phyloP scores from a whole-genome alignment of 768 basidiomycete species.

The Daedaleopsis sinensis region DNA sequence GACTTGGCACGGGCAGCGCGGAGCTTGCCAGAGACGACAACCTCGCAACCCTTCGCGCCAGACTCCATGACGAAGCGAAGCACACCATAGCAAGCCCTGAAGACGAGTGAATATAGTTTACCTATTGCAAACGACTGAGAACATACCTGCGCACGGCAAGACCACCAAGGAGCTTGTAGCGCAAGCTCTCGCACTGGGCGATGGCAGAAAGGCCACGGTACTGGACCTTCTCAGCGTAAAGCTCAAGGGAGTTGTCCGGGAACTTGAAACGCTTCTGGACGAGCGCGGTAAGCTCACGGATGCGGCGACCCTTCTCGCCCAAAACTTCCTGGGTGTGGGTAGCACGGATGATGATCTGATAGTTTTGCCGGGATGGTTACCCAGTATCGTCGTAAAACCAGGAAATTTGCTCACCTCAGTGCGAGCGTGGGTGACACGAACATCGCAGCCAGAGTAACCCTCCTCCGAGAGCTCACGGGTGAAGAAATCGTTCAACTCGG shows the following conservation, averaged over 20 bases:
- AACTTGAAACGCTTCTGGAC: conserved; percentile 99
- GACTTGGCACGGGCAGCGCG: conserved; percentile 99
- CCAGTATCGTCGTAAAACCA: neutral
- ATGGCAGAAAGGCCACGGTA: conserved; percentile 97
- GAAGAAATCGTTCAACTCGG: conserved; percentile 99
- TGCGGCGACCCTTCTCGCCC: conserved; percentile 99
- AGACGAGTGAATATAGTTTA: neutral
- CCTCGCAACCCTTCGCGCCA: conserved; percentile 99
- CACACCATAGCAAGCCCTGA: conserved; percentile 97
- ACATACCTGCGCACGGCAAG: conserved; percentile 95
- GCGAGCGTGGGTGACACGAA: conserved; percentile 98
- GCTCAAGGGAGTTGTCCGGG: conserved; percentile 97
- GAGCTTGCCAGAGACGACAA: conserved; percentile 99
- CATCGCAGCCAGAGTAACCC: conserved; percentile 99
- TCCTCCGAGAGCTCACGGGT: conserved; percentile 97
- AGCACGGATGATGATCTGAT: conserved; percentile 97
- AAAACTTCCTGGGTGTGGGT: conserved; percentile 99
- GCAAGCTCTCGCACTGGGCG: conserved; percentile 96
- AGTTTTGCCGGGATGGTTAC: conserved; percentile 6
- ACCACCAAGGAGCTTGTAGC: conserved; percentile 99
- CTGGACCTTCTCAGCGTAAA: conserved; percentile 99
- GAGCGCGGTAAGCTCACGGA: conserved; percentile 96
- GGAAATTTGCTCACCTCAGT: conserved; percentile 69
- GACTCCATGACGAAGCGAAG: conserved; percentile 99
- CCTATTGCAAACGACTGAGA: conserved; percentile 20